Conservation (phyloP, 2,329 filamentous ascomycete genomes). For the Aspergillus flavus region DNA sequence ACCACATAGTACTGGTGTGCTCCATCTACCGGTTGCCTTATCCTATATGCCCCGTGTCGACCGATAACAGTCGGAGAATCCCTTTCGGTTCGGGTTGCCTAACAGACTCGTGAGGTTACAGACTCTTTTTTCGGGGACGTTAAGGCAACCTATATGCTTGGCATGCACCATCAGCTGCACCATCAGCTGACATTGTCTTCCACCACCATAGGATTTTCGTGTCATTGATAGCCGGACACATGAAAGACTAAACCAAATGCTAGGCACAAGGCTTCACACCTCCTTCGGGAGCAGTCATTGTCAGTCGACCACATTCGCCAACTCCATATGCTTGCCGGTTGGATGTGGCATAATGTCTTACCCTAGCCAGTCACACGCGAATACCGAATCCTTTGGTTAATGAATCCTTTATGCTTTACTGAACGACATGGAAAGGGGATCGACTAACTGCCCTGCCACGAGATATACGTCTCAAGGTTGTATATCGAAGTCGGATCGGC, state of each 20-base stretch:
- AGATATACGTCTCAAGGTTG: too few species aligned
- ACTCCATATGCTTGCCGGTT: background rate
- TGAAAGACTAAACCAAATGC: too few species aligned
- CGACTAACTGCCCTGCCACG: background rate
- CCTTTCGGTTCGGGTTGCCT: background rate
- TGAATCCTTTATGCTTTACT: background rate
- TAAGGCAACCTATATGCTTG: background rate
- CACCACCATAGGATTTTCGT: background rate
- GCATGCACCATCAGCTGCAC: background rate
- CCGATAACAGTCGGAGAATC: background rate
- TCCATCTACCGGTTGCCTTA: background rate
- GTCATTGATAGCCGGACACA: background rate
- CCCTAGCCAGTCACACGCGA: background rate
- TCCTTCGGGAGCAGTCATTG: background rate
- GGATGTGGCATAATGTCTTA: background rate
- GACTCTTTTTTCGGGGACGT: background rate
- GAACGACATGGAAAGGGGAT: background rate
- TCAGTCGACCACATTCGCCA: background rate
- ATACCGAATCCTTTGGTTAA: background rate
- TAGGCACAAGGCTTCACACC: too few species aligned
- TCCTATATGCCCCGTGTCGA: background rate
- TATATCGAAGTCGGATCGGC: too few species aligned
- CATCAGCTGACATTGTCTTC: background rate
- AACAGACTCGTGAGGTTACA: background rate
- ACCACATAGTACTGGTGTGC: background rate